These are phyloP conservation scores for Hanseniaspora thailandica DNA, from an alignment of 805 yeast genomes.

Conservation along the genomic window DNA sequence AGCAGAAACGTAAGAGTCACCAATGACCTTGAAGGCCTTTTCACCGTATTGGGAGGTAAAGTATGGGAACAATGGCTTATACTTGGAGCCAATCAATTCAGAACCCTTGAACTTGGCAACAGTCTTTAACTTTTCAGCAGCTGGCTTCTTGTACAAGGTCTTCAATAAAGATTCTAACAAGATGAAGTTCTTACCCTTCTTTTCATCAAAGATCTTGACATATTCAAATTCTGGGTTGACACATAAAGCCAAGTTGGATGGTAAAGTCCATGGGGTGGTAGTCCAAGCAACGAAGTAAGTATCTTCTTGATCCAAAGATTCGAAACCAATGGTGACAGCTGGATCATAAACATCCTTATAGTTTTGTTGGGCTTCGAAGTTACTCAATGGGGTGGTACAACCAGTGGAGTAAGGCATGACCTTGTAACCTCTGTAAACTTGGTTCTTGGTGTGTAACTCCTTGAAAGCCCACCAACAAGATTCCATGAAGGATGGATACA, in stretches of 20 bases:
- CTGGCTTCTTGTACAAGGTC: constrained; percentile 87
- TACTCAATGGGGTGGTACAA: constrained; percentile 88
- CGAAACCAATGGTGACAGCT: constrained; percentile 86
- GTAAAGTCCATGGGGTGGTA: constrained; percentile 98
- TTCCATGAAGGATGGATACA: constrained; percentile 94
- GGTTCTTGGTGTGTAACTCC: constrained; percentile 69
- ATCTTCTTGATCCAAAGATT: constrained; percentile 64
- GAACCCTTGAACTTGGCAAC: constrained; percentile 72
- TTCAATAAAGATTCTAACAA: constrained; percentile 72
- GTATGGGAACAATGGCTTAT: constrained; percentile 73
- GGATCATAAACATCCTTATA: constrained; percentile 97
- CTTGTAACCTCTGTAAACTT: constrained; percentile 87
- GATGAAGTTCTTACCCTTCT: constrained; percentile 66
- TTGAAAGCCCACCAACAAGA: constrained; percentile 98
- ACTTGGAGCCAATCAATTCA: constrained; percentile 65
- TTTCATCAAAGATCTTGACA: constrained; percentile 84
- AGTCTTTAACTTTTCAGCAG: constrained; percentile 71
- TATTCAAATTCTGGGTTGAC: constrained; percentile 87
- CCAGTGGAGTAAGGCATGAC: constrained; percentile 99
- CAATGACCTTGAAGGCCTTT: constrained; percentile 69
- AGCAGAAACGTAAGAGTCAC: constrained; percentile 72
- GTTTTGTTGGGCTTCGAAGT: constrained; percentile 96
- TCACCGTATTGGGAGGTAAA: constrained; percentile 66
- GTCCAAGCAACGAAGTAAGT: constrained; percentile 94
- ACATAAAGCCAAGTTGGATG: constrained; percentile 83